phyloP scores from a whole-genome alignment of 306 rosid genomes.

The Lathyrus tuberosus region DNA sequence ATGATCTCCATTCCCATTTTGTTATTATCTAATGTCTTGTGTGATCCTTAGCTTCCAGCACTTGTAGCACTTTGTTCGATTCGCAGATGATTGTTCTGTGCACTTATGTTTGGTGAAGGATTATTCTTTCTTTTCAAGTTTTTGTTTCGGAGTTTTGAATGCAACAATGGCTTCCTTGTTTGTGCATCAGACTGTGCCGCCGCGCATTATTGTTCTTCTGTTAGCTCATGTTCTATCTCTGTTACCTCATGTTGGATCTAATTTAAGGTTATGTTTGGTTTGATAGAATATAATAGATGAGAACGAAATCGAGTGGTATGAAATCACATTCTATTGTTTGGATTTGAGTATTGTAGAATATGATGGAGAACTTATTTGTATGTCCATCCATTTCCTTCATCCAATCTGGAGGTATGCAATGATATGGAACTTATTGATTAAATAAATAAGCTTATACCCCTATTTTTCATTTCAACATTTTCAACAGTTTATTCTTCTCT shows the following conservation, averaged over 20 bases:
- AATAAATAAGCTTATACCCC: too few relatives aligned
- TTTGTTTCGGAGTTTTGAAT: conserved; percentile 7
- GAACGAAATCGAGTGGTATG: too few relatives aligned
- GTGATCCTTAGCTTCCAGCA: conserved; percentile 37
- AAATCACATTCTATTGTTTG: too few relatives aligned
- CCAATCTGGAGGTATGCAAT: too few relatives aligned
- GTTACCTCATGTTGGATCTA: neutral
- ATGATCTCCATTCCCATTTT: conserved; percentile 39
- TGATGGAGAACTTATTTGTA: too few relatives aligned
- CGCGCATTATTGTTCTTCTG: conserved; percentile 11
- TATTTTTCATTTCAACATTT: too few relatives aligned
- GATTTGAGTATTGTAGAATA: too few relatives aligned
- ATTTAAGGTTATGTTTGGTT: neutral
- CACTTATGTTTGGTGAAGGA: conserved; percentile 13
- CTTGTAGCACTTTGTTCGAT: conserved; percentile 28
- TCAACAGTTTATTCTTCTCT: too few relatives aligned
- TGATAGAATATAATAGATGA: too few relatives aligned
- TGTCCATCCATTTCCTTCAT: too few relatives aligned
- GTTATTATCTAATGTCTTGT: conserved; percentile 28
- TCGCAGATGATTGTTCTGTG: conserved; percentile 16
- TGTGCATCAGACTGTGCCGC: conserved; percentile 11
- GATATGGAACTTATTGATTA: too few relatives aligned
- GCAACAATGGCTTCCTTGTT: conserved; percentile 20
- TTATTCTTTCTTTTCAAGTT: conserved; percentile 1
- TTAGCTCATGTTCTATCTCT: neutral